Evolutionary conservation across 306 rosid species (phyloP), one percentile per base, ranked within the genome.

Genomic region (Ormosia semicastrata): DNA sequence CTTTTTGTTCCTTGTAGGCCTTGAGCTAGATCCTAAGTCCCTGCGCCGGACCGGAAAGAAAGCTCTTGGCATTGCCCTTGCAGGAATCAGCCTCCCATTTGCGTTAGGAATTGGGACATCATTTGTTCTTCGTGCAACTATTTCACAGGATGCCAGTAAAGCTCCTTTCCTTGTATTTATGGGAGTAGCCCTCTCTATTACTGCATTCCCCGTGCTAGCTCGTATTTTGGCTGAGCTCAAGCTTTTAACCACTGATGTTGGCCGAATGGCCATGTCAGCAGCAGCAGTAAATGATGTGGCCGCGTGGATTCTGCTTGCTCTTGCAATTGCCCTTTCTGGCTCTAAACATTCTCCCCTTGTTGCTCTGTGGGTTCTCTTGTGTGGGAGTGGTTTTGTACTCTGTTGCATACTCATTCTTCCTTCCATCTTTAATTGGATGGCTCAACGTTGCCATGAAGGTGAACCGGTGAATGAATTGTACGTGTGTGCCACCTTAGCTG

Each of bases 261-360:
- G 97, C 1, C 40, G 89, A 40, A 70, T 90, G 69, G 97, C 97
- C 57, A 87, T 92, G 93, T 88, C 97, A 11, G 94, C 97, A 2
- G 97, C 97, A 0, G 97, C 97, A 2, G 89, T 92, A 1, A 92
- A 92, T 17, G 97, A 92, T 15, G 89, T 90, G 37, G 92, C 88
- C 1, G 97, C 94, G 4, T 92, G 97, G 97, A 84, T 92, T 70
- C 90, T 92, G 3, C 92, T 92, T 52, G 94, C 97, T 37, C 90
- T 92, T 5, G 94, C 94, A 8, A 66, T 90, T 68, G 85, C 92
- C 33, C 85, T 92, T 8, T 89, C 94, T 2, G 85, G 93, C 58
- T 6, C 68, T 30, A 60, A 49, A 33, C 66, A 15, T n/a, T 88
- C 96, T 46, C 85, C 89, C 17, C 65, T 89, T 15, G 80, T 83